These are phyloP conservation scores for Thamnidium elegans DNA, from an alignment of 192 early-diverging fungal genomes.

Conservation along the genomic window DNA sequence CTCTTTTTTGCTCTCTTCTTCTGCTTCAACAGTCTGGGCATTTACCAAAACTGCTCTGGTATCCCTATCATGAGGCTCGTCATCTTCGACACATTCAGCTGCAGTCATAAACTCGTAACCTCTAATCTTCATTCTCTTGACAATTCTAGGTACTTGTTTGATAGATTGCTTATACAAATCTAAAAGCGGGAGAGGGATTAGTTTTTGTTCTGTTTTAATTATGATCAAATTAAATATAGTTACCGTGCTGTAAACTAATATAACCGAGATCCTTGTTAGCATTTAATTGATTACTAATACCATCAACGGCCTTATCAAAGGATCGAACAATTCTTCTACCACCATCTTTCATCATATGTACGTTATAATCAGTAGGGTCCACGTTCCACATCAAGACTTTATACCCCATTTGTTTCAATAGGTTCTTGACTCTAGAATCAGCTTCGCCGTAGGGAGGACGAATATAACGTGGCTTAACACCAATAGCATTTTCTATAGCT, in stretches of 20 bases:
- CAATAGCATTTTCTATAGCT: constrained; percentile 46
- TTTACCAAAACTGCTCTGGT: background rate
- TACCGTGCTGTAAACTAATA: constrained; percentile 40
- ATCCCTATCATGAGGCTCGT: background rate
- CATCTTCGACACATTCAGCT: constrained; percentile 24
- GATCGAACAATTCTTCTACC: constrained; percentile 7
- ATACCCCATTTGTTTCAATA: constrained; percentile 40
- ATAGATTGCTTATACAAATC: constrained; percentile 29
- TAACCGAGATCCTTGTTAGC: constrained; percentile 27
- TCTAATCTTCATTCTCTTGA: constrained; percentile 9
- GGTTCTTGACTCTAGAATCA: constrained; percentile 56
- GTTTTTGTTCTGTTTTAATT: too few relatives aligned
- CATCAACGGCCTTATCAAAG: constrained; percentile 2
- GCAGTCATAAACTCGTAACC: constrained; percentile 23
- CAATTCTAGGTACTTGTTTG: constrained; percentile 19
- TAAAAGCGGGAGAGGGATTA: background rate
- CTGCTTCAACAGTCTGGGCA: background rate
- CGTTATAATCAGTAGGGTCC: constrained; percentile 35
- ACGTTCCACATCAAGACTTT: constrained; percentile 38
- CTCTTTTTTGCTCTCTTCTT: background rate
- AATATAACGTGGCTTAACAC: constrained; percentile 54
- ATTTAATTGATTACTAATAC: constrained; percentile 13
- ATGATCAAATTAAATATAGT: background rate
- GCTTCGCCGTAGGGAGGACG: constrained; percentile 61
- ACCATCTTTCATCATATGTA: constrained; percentile 16